These are phyloP conservation scores for Rhipidocladum racemiflorum DNA, from an alignment of 176 grass and related monocot species.

Conservation along the genomic window DNA sequence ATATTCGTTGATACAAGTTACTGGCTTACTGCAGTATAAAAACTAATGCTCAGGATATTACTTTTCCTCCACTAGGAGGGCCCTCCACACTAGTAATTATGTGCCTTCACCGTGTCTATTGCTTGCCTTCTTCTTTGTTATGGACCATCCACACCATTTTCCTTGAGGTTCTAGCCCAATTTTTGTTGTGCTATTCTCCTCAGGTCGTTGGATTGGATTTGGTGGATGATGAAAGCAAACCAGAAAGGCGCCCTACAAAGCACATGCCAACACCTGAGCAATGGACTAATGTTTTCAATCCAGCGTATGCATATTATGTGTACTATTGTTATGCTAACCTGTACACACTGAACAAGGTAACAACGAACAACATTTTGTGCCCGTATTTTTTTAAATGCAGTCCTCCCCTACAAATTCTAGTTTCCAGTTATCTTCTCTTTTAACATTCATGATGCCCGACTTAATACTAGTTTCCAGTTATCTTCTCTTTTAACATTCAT, in stretches of 20 bases:
- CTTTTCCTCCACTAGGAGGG: background rate
- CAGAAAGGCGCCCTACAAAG: slow-evolving; percentile 90
- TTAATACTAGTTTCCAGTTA: background rate
- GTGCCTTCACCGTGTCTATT: background rate
- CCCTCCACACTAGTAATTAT: background rate
- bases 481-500: slow-evolving; percentile 18
- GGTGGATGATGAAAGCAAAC: slow-evolving; percentile 99
- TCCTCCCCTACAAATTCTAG: background rate
- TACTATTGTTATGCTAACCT: slow-evolving; percentile 96
- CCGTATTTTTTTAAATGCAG: too few relatives aligned
- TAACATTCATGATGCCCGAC: slow-evolving; percentile 14
- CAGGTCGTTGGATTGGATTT: slow-evolving; percentile 96
- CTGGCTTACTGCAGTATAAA: background rate
- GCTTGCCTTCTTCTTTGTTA: background rate
- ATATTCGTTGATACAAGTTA: slow-evolving; percentile 2
- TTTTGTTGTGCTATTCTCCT: slow-evolving; percentile 4
- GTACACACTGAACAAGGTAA: slow-evolving; percentile 89
- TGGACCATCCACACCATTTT: background rate
- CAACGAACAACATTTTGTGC: background rate
- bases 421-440: slow-evolving; percentile 2
- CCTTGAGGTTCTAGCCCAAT: background rate
- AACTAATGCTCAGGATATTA: background rate
- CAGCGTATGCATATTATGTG: slow-evolving; percentile 88
- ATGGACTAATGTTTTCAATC: slow-evolving; percentile 95
- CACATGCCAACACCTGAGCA: slow-evolving; percentile 89